A percentile compares a stretch with the other conserved stretches of the same genome.
Conservation (phyloP, 768 basidiomycete genomes). For the Sistotremastrum suecicum region DNA sequence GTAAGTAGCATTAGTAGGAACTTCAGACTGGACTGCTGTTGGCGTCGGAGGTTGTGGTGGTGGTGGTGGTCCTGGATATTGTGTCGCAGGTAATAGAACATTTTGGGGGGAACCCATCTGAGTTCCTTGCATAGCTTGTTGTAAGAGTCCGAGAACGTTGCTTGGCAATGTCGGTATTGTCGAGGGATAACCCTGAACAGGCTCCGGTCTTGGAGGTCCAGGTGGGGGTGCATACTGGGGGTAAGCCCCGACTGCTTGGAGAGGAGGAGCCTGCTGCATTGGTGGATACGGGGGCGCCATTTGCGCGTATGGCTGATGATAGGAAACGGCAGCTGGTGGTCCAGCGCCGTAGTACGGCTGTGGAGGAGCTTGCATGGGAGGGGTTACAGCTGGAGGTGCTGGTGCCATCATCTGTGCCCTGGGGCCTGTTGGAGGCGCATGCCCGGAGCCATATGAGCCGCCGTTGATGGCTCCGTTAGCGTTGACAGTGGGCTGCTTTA, state of each 20-base stretch:
- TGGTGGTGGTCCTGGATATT: slow-evolving; percentile 14
- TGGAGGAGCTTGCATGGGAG: slow-evolving; percentile 11
- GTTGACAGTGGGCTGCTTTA: slow-evolving; percentile 52
- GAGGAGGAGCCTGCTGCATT: slow-evolving; percentile 11
- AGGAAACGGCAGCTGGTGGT: slow-evolving; percentile 15
- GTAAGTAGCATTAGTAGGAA: slow-evolving; percentile 52
- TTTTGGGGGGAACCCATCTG: slow-evolving; percentile 12
- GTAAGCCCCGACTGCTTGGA: slow-evolving; percentile 11
- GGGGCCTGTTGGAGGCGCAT: slow-evolving; percentile 20
- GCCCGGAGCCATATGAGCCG: slow-evolving; percentile 16
- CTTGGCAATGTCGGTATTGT: slow-evolving; percentile 5
- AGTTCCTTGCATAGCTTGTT: background rate
- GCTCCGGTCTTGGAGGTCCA: slow-evolving; percentile 20
- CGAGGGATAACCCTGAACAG: slow-evolving; percentile 10
- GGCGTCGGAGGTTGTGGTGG: slow-evolving; percentile 21
- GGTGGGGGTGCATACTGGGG: slow-evolving; percentile 8
- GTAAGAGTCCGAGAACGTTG: too few relatives aligned
- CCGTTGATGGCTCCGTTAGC: slow-evolving; percentile 6
- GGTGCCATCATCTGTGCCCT: slow-evolving; percentile 24
- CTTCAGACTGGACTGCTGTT: slow-evolving; percentile 16
- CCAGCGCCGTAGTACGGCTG: slow-evolving; percentile 9
- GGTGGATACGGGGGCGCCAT: slow-evolving; percentile 9
- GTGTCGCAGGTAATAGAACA: slow-evolving; percentile 16
- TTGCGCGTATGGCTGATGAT: slow-evolving; percentile 17
- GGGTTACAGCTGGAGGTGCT: slow-evolving; percentile 15